phyloP scores from a whole-genome alignment of 73 alveolate species.

The Paramecium octaurelia region DNA sequence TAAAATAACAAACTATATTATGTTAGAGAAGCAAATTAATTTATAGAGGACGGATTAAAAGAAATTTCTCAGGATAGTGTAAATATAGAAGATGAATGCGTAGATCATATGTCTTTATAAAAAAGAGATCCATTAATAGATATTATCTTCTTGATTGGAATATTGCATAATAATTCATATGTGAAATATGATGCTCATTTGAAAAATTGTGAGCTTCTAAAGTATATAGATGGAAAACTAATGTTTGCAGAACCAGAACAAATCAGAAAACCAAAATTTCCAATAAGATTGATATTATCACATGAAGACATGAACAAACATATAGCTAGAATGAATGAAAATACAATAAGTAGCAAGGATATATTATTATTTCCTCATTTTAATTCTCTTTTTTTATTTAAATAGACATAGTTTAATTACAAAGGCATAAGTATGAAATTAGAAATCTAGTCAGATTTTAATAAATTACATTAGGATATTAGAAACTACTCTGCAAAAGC shows the following conservation, averaged over 20 bases:
- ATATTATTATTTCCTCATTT: neutral
- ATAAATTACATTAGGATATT: neutral
- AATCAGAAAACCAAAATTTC: neutral
- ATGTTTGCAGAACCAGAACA: neutral
- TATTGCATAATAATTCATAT: neutral
- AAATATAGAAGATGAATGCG: neutral
- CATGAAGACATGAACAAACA: constrained; percentile 34
- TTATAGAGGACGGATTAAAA: neutral
- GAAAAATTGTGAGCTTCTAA: neutral
- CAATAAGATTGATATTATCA: neutral
- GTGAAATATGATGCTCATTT: neutral
- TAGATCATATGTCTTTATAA: neutral
- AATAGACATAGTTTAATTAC: neutral
- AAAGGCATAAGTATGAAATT: neutral
- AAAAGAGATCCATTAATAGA: neutral
- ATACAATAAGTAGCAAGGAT: neutral
- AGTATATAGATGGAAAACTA: neutral
- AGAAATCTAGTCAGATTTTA: neutral
- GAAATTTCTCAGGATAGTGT: neutral
- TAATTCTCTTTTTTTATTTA: neutral
- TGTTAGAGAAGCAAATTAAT: neutral
- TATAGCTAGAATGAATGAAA: neutral
- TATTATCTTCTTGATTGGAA: neutral
- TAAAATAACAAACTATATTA: neutral
- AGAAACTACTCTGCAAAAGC: neutral